These are phyloP conservation scores for Coleophoma crateriformis DNA, from an alignment of 2,329 filamentous ascomycete genomes.

Conservation along the genomic window DNA sequence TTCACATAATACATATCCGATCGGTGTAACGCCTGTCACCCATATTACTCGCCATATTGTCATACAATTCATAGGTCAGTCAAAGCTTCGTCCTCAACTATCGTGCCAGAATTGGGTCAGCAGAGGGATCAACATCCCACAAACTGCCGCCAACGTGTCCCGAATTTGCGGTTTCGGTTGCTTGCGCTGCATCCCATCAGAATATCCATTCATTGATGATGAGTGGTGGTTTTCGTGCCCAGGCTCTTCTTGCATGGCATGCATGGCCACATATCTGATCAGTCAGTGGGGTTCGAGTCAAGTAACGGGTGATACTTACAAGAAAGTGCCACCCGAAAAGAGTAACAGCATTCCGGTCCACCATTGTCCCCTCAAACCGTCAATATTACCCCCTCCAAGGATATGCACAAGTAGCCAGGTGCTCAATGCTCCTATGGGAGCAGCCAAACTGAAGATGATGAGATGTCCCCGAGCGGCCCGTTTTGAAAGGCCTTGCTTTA, in stretches of 20 bases:
- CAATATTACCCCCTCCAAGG: constrained; percentile 55
- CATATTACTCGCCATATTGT: background rate
- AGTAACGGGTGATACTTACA: constrained; percentile 51
- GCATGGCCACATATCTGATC: constrained; percentile 89
- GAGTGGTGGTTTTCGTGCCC: constrained; percentile 42
- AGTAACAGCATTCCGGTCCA: constrained; percentile 88
- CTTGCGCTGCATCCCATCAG: constrained; percentile 43
- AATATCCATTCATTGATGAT: constrained; percentile 47
- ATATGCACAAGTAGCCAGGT: constrained; percentile 79
- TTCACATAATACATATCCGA: background rate
- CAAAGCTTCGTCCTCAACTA: constrained; percentile 33
- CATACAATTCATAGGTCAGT: constrained; percentile 2
- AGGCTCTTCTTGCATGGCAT: constrained; percentile 83
- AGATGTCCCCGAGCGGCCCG: constrained; percentile 79
- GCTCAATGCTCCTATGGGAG: constrained; percentile 75
- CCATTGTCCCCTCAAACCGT: constrained; percentile 58
- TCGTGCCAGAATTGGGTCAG: constrained; percentile 75
- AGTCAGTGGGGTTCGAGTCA: constrained; percentile 16
- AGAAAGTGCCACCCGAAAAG: constrained; percentile 94
- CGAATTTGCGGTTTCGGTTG: constrained; percentile 54
- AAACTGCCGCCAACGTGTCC: constrained; percentile 65
- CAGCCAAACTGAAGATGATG: constrained; percentile 85
- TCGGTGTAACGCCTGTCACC: background rate
- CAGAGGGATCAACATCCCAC: constrained; percentile 73
- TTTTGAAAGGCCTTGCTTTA: constrained; percentile 89